A percentile compares a stretch with the other conserved stretches of the same genome.
phyloP scores from a whole-genome alignment of 176 grass and related monocot species.

The Alopecurus myosuroides region DNA sequence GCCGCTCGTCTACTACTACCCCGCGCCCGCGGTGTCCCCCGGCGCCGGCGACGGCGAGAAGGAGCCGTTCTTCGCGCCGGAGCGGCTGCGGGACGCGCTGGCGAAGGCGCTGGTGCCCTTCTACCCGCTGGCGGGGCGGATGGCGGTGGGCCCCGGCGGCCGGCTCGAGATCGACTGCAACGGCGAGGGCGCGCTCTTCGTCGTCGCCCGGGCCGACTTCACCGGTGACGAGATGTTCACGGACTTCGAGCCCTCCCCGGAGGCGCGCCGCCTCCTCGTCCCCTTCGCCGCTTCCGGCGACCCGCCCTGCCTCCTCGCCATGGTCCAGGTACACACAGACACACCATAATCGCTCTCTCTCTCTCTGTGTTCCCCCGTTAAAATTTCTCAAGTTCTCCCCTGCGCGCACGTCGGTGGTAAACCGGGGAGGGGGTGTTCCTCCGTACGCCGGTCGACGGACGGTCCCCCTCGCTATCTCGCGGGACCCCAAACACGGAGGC shows the following conservation, averaged over 20 bases:
- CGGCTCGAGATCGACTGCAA: constrained; percentile 58
- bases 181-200: constrained; percentile 58
- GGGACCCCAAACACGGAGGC: neutral
- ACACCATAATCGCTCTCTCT: neutral
- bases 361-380: neutral
- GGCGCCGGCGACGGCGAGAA: neutral
- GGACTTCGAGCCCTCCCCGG: constrained; percentile 51
- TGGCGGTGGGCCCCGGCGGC: neutral
- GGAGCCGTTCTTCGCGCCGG: constrained; percentile 35
- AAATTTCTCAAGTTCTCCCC: neutral
- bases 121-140: constrained; percentile 70
- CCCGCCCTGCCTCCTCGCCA: constrained; percentile 49
- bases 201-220: constrained; percentile 38
- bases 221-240: constrained; percentile 37
- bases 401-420: constrained; percentile 5
- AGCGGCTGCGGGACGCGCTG: constrained; percentile 44
- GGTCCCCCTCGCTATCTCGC: neutral
- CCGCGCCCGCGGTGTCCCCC: neutral
- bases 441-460: neutral
- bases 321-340: constrained; percentile 36
- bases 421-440: neutral
- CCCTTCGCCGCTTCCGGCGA: constrained; percentile 46
- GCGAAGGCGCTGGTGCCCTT: constrained; percentile 47
- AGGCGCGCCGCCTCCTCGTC: constrained; percentile 48
- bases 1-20: constrained; percentile 64